Evolutionary conservation across 768 basidiomycete species (phyloP).

Genomic region (Boletus huronensis): DNA sequence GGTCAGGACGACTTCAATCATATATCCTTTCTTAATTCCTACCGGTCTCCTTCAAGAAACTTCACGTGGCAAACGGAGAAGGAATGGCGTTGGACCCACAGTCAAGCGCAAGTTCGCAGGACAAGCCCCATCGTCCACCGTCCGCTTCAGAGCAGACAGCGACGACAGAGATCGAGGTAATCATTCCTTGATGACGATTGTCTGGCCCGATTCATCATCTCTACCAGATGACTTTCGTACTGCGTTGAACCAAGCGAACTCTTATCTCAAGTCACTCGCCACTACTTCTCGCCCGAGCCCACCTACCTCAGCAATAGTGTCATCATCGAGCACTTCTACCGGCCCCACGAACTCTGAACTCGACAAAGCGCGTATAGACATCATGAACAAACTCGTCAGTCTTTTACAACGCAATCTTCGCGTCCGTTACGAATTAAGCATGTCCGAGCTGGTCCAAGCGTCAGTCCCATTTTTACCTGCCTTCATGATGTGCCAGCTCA

Average conservation of each 20-base stretch:
- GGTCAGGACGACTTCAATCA: conserved; percentile 26
- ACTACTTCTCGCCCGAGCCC: conserved; percentile 39
- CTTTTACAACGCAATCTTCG: conserved; percentile 68
- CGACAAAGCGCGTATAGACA: conserved; percentile 56
- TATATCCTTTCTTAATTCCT: neutral
- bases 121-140: conserved; percentile 28
- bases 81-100: conserved; percentile 21
- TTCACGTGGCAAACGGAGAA: conserved; percentile 32
- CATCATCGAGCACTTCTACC: conserved; percentile 37
- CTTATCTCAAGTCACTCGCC: conserved; percentile 54
- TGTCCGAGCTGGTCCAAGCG: conserved; percentile 71
- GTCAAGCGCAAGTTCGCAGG: conserved; percentile 35
- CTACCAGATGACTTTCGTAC: conserved; percentile 68
- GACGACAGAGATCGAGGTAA: conserved; percentile 37
- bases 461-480: conserved; percentile 38
- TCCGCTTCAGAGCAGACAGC: conserved; percentile 31
- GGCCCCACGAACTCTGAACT: conserved; percentile 37
- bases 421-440: conserved; percentile 71
- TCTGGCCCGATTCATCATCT: conserved; percentile 10
- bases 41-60: conserved; percentile 17
- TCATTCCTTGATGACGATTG: neutral
- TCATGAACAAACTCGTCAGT: conserved; percentile 61
- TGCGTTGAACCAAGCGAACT: conserved; percentile 60
- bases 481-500: conserved; percentile 9
- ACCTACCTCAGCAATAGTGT: conserved; percentile 35